A percentile compares a stretch with the other conserved stretches of the same genome.
phyloP scores from a whole-genome alignment of 169 alveolate species.

The Eimeria sp. region DNA sequence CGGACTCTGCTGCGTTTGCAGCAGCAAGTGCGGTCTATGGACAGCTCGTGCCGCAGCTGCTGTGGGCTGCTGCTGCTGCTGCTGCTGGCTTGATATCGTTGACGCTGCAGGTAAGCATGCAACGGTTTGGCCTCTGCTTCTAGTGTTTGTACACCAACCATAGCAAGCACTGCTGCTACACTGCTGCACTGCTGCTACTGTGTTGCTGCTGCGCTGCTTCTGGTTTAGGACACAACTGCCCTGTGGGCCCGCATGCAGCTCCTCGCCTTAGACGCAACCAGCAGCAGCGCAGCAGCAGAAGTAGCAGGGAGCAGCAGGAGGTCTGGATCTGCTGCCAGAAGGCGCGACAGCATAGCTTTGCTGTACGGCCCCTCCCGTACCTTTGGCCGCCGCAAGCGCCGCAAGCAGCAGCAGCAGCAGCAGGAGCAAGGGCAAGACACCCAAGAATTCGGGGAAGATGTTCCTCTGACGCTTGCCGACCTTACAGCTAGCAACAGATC shows the following conservation, averaged over 20 bases:
- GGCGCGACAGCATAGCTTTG: not conserved
- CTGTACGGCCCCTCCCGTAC: conserved; percentile 16
- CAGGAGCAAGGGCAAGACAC: not conserved
- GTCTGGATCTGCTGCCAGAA: not conserved
- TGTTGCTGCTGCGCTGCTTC: not conserved
- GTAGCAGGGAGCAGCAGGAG: not conserved
- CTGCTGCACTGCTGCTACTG: not conserved
- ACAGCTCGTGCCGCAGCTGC: conserved; percentile 45
- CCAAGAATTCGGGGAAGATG: conserved; percentile 12
- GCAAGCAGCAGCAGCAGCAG: conserved; percentile 38
- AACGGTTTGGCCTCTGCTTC: not conserved
- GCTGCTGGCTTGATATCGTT: not conserved
- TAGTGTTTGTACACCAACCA: not conserved
- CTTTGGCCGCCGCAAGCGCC: conserved; percentile 65
- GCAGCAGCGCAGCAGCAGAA: not conserved
- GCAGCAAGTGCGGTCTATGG: conserved; percentile 30
- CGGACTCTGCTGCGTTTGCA: not conserved
- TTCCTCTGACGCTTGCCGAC: not conserved
- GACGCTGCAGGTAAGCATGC: conserved; percentile 14
- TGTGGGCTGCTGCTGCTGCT: conserved; percentile 13
- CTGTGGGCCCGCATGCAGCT: conserved; percentile 59
- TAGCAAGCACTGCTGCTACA: not conserved
- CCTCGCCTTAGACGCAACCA: conserved; percentile 44
- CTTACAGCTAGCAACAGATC: not conserved
- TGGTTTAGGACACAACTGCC: conserved; percentile 15